Conservation (phyloP, 2,329 filamentous ascomycete species). For the Monascus ruber region DNA sequence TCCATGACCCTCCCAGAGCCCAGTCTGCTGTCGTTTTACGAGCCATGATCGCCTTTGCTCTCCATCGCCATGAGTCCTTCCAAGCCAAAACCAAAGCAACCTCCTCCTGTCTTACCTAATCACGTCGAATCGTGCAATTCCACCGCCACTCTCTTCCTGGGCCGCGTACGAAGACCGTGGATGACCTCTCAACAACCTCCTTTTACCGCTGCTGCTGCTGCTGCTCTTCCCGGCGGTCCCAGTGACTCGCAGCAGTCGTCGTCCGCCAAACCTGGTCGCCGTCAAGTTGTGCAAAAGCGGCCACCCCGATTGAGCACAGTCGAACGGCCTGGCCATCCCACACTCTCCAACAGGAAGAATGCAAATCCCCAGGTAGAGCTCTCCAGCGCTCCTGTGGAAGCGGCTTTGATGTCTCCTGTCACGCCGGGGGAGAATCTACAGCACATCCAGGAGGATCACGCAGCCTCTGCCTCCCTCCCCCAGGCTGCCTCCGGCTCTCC, state of each 20-base stretch:
- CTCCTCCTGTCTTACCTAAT: conserved; percentile 4
- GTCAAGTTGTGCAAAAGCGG: too few species aligned
- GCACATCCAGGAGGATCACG: neutral
- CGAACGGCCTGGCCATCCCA: too few species aligned
- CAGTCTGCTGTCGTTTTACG: too few species aligned
- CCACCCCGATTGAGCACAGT: too few species aligned
- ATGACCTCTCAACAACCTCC: conserved; percentile 13
- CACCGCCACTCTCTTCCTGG: conserved; percentile 30
- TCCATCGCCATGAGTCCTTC: conserved; percentile 2
- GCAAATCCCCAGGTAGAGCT: too few species aligned
- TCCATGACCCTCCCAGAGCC: too few species aligned
- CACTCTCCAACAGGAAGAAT: too few species aligned
- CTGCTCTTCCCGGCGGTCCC: too few species aligned
- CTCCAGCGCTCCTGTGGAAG: neutral
- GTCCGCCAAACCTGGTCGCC: too few species aligned
- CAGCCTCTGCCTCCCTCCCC: conserved; percentile 1
- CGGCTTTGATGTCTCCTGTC: conserved; percentile 10
- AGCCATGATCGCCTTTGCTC: too few species aligned
- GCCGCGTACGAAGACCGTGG: conserved; percentile 27
- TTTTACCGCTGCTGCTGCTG: neutral
- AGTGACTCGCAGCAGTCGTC: too few species aligned
- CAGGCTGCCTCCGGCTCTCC: conserved; percentile 1
- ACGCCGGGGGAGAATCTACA: conserved; percentile 8
- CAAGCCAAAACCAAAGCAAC: neutral
- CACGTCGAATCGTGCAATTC: conserved; percentile 23